Evolutionary conservation across 202 grass and related monocot species (phyloP), one percentile per base, ranked within the genome.

Genomic region (Cymbopogon flexuosus): DNA sequence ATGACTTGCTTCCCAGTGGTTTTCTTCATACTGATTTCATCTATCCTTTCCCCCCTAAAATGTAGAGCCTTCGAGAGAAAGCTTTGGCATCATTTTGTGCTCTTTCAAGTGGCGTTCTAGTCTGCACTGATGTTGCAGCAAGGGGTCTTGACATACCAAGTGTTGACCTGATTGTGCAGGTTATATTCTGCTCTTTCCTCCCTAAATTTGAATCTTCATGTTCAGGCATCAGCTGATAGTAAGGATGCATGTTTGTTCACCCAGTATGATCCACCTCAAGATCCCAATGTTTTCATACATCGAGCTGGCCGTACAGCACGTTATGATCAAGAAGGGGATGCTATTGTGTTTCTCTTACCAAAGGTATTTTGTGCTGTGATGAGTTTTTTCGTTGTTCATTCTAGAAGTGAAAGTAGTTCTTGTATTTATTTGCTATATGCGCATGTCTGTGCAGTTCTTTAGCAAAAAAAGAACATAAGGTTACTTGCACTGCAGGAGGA

Each of bases 91-190:
- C 88, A 73, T 98, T 95, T 88, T 91, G 83, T 68, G 72, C 89
- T 68, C 90, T 95, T 75, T 91, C 96, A 83, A 95, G 87, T 88
- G 96, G 92, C 68, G 87, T 94, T 76, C 81, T 98, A 70, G 84
- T 98, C 57, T 98, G 95, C 73, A 98, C 95, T 45, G 92, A 98
- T 93, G 95, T 98, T 89, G 95, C 95, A 34, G 95, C 95, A 83
- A 98, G 95, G 83, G 95, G 95, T 30, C 90, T 98, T 35, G 95
- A 98, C 87, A 98, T 98, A 91, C 95, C 95, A 78, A 84, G 80
- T 80, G 92, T 98, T 85, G 95, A 95, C 88, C 91, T 89, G 71
- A 98, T 98, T 86, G 83, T 98, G 64, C 95, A 98, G 90, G 95
- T 98, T 72, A 75, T 61, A 29, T 63, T 81, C 0, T 39, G 47